These are phyloP conservation scores for Globisporangium recalcitrans DNA, from an alignment of 352 stramenopile genomes.

Conservation along the genomic window DNA sequence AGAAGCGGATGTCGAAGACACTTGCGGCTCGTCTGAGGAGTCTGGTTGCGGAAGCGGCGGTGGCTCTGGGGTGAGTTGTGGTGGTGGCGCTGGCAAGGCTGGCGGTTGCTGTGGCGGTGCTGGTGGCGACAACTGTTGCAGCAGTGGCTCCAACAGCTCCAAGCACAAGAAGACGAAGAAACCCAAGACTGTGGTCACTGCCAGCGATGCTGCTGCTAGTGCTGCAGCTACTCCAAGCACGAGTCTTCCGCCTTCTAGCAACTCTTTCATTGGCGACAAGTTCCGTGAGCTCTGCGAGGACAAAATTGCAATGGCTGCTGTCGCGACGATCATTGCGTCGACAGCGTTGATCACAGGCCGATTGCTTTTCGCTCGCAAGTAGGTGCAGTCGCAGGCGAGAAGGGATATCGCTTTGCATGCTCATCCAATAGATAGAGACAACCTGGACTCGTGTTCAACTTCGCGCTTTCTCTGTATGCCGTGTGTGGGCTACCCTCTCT, in stretches of 20 bases:
- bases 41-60: conserved; percentile 10
- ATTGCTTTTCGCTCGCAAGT: conserved; percentile 37
- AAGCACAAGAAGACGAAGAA: conserved; percentile 30
- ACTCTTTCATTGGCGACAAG: conserved; percentile 15
- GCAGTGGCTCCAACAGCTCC: conserved; percentile 9
- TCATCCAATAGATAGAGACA: background rate
- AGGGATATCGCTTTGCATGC: background rate
- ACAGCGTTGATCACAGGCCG: conserved; percentile 41
- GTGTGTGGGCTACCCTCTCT: too few relatives aligned
- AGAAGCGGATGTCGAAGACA: conserved; percentile 15
- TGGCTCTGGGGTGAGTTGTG: conserved; percentile 20
- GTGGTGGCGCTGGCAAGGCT: conserved; percentile 6
- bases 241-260: background rate
- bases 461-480: background rate
- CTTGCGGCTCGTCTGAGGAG: conserved; percentile 31
- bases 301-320: conserved; percentile 42
- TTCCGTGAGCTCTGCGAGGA: conserved; percentile 40
- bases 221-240: background rate
- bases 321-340: conserved; percentile 47
- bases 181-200: conserved; percentile 7
- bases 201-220: background rate
- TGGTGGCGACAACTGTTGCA: conserved; percentile 6
- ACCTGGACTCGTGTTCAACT: background rate
- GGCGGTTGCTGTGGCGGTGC: conserved; percentile 18
- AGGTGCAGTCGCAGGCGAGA: background rate